phyloP scores from a whole-genome alignment of 2,329 filamentous ascomycete genomes.

The Chrysosporium keratinophilum region DNA sequence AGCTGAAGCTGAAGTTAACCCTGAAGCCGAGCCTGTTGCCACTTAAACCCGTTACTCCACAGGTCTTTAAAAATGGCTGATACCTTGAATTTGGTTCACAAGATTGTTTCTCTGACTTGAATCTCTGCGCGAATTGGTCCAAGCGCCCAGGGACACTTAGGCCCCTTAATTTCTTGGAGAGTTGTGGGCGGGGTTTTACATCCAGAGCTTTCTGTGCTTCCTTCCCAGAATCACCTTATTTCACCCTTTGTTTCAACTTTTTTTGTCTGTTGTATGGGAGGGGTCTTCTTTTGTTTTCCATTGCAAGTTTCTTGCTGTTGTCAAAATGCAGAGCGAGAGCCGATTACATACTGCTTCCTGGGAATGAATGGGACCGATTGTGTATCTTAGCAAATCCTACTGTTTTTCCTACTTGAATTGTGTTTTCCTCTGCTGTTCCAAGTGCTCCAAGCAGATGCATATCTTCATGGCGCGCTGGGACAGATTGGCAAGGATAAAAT shows the following conservation, averaged over 20 bases:
- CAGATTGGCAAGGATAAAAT: neutral
- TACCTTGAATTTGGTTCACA: neutral
- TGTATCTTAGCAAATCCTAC: neutral
- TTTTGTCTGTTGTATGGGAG: conserved; percentile 11
- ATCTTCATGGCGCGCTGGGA: neutral
- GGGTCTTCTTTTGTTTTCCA: neutral
- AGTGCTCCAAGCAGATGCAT: neutral
- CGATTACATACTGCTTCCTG: neutral
- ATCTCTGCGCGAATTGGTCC: too few relatives aligned
- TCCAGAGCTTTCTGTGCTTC: neutral
- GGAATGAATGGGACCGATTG: neutral
- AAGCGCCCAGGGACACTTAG: too few relatives aligned
- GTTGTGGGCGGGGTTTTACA: neutral
- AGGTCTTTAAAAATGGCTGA: neutral
- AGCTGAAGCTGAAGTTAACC: conserved; percentile 3
- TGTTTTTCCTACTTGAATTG: neutral
- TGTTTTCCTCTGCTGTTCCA: neutral
- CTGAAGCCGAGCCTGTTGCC: conserved; percentile 9
- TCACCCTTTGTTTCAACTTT: conserved; percentile 17
- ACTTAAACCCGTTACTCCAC: neutral
- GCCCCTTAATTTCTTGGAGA: neutral
- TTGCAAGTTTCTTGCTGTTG: neutral
- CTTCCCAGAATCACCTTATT: conserved; percentile 4
- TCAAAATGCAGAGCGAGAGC: conserved; percentile 1
- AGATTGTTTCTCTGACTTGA: too few relatives aligned